phyloP scores from a whole-genome alignment of 257 asterid genomes.

The Forsythia suspensa region DNA sequence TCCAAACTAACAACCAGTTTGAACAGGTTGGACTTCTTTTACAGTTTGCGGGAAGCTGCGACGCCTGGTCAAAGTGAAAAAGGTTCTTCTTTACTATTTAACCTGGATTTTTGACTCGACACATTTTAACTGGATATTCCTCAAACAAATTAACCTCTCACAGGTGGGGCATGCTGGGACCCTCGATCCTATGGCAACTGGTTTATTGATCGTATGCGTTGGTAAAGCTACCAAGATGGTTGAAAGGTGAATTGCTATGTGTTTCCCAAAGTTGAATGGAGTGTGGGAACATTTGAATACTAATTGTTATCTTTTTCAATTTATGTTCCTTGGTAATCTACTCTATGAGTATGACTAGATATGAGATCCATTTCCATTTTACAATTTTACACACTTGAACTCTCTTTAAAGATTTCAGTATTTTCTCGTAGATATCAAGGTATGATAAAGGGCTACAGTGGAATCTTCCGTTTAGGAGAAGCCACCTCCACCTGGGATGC shows the following conservation, averaged over 20 bases:
- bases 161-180: conserved; percentile 99
- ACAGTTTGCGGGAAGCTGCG: conserved; percentile 98
- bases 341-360: neutral
- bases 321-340: neutral
- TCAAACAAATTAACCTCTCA: conserved; percentile 21
- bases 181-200: conserved; percentile 99
- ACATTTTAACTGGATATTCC: conserved; percentile 14
- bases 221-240: conserved; percentile 96
- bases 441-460: conserved; percentile 95
- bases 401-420: conserved; percentile 10
- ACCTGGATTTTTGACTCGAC: neutral
- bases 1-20: conserved; percentile 31
- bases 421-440: conserved; percentile 80
- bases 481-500: conserved; percentile 99
- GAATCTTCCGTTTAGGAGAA: conserved; percentile 92
- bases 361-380: neutral
- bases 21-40: conserved; percentile 98
- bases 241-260: conserved; percentile 57
- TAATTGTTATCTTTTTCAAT: neutral
- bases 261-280: neutral
- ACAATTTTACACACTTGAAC: neutral
- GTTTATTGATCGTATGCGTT: conserved; percentile 86
- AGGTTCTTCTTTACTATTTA: conserved; percentile 49
- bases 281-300: neutral
- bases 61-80: conserved; percentile 82